These are phyloP conservation scores for Backusella sp. DNA, from an alignment of 192 early-diverging fungal species.

Conservation along the genomic window DNA sequence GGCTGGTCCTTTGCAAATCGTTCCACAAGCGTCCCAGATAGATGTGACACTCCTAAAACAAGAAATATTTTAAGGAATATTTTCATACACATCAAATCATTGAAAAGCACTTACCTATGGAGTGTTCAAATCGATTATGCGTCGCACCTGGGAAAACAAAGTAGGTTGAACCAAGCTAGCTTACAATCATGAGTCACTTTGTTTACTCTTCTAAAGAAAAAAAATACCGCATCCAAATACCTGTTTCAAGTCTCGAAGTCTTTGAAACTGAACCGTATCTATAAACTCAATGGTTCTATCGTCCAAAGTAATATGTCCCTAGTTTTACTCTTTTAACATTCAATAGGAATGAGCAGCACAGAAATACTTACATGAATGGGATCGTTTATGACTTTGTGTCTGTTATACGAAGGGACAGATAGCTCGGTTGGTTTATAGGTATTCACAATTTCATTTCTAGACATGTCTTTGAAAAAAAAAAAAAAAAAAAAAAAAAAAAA, in stretches of 20 bases:
- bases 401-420: constrained; percentile 10
- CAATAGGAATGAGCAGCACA: constrained; percentile 1
- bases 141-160: constrained; percentile 90
- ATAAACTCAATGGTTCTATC: constrained; percentile 64
- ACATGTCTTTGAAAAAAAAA: not conserved
- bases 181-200: not conserved
- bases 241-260: constrained; percentile 92
- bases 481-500: too few species aligned
- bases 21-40: constrained; percentile 73
- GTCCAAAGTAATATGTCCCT: constrained; percentile 78
- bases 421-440: not conserved
- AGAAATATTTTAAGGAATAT: constrained; percentile 6
- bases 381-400: constrained; percentile 58
- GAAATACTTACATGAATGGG: constrained; percentile 64
- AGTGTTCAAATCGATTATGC: constrained; percentile 98
- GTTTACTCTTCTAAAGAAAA: not conserved
- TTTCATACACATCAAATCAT: not conserved
- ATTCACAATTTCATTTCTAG: not conserved
- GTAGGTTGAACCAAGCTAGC: constrained; percentile 74
- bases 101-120: constrained; percentile 43
- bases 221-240: not conserved
- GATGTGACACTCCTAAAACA: constrained; percentile 70
- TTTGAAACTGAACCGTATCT: constrained; percentile 96
- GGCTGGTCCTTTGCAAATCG: constrained; percentile 74
- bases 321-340: not conserved